Evolutionary conservation across 345 rosid species (phyloP), one percentile per base, ranked within the genome.

Genomic region (Aquilaria sinensis): DNA sequence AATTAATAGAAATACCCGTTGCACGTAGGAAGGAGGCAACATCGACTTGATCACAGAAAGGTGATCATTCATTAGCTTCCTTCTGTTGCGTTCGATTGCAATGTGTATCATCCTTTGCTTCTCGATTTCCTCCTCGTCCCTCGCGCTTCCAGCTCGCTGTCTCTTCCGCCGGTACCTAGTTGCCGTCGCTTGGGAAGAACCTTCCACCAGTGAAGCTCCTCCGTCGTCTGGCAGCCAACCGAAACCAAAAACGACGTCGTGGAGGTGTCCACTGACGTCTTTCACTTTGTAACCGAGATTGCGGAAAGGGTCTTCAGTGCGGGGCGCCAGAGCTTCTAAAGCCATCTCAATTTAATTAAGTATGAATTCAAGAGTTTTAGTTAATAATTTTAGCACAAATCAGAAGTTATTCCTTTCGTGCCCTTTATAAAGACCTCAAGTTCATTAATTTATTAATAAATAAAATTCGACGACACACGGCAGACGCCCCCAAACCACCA

Each of bases 31-130:
- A 46, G 74, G 59, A 51, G 93, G 93, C 82, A 84, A 78, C 70
- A 86, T 72, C 46, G 83, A 72, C 51, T 82, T 83, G 57, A 89
- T 86, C 30, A 56, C 63, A 34, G 81, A 70, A 47, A 89, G 82
- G 74, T 81, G 77, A 9, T 86, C 75, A 70, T 82, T 88, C 92
- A 88, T 88, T 66, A 77, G 96, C 68, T 74, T 84, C 67, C 96
- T 77, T 56, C 96, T 71, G 51, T 84, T 84, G 62, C 96, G 87
- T 62, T 88, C 92, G 13, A 86, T 85, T 12, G 76, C 67, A 71
- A 88, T 86, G 75, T 88, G 96, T 53, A 74, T 79, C 75, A 78
- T 79, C 70, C 96, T 86, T 69, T 84, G 92, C 23, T 62, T 79
- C 80, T 84, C 87, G 60, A 78, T 76, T 62, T 86, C 87, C 31